These are phyloP conservation scores for Styphnolobium japonicum DNA, from an alignment of 306 rosid species.

Conservation along the genomic window DNA sequence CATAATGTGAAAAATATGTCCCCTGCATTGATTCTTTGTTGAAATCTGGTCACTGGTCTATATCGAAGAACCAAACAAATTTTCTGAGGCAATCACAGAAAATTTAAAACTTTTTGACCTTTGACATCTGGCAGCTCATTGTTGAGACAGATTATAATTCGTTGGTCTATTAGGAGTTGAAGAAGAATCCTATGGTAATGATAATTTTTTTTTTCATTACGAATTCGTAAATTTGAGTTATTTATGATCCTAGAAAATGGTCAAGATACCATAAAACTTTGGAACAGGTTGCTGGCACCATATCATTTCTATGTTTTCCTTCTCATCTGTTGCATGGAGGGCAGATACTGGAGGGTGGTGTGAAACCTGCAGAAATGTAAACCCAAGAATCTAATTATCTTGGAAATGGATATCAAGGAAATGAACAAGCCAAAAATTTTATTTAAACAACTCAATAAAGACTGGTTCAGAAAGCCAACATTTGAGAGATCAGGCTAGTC, in stretches of 20 bases:
- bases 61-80: not conserved
- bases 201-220: not conserved
- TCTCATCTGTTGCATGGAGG: conserved; percentile 81
- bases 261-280: conserved; percentile 60
- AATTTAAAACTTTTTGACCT: not conserved
- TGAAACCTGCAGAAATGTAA: conserved; percentile 54
- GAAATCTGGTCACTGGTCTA: not conserved
- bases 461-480: not conserved
- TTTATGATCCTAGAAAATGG: not conserved
- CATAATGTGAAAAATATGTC: not conserved
- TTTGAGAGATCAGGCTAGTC: not conserved
- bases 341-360: conserved; percentile 95
- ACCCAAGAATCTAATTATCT: not conserved
- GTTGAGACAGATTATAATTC: not conserved
- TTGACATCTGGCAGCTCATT: not conserved
- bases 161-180: not conserved
- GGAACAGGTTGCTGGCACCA: conserved; percentile 76
- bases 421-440: not conserved
- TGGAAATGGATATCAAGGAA: not conserved
- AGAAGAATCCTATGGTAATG: not conserved
- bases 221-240: not conserved
- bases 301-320: conserved; percentile 59
- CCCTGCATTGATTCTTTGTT: not conserved
- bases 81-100: not conserved
- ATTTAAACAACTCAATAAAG: not conserved